Percentiles rank a stretch among this genome's conserved stretches.
phyloP scores from a whole-genome alignment of 208 protist genomes.

The Trypanosoma grayi region DNA sequence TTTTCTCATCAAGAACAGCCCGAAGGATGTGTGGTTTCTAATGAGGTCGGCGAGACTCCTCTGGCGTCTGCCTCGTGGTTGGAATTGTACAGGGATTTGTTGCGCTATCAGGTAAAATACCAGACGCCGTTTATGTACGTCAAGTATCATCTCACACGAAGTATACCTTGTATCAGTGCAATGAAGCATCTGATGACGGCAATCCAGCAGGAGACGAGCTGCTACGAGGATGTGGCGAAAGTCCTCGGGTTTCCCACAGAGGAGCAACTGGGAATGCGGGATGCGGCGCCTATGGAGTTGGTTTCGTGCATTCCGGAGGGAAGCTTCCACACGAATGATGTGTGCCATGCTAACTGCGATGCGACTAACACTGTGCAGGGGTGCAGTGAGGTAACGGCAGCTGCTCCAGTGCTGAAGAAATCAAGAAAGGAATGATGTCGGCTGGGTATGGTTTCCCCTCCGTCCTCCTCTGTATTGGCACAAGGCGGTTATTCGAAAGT shows the following conservation, averaged over 20 bases:
- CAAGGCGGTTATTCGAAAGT: too few relatives aligned
- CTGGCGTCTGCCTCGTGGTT: conserved; percentile 20
- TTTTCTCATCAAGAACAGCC: conserved; percentile 41
- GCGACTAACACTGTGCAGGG: neutral
- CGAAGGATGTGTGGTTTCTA: neutral
- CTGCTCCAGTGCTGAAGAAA: conserved; percentile 5
- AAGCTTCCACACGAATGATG: neutral
- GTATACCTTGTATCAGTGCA: conserved; percentile 54
- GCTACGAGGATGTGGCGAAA: conserved; percentile 59
- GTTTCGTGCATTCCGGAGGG: conserved; percentile 19
- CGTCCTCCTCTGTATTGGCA: neutral
- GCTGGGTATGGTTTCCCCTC: neutral
- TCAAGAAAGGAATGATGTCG: neutral
- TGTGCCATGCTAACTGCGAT: neutral
- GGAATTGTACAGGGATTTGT: conserved; percentile 32
- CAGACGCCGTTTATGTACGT: conserved; percentile 69
- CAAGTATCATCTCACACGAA: conserved; percentile 90
- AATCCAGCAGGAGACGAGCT: conserved; percentile 50
- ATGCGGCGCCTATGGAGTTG: conserved; percentile 33
- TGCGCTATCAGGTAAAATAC: conserved; percentile 60
- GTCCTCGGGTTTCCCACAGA: conserved; percentile 46
- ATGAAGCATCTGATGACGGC: conserved; percentile 61
- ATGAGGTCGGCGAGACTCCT: neutral
- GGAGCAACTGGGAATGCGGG: conserved; percentile 28
- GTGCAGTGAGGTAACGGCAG: neutral